Evolutionary conservation across 2,329 filamentous ascomycete genomes (phyloP).

Genomic region (Elsinoe necatrix): DNA sequence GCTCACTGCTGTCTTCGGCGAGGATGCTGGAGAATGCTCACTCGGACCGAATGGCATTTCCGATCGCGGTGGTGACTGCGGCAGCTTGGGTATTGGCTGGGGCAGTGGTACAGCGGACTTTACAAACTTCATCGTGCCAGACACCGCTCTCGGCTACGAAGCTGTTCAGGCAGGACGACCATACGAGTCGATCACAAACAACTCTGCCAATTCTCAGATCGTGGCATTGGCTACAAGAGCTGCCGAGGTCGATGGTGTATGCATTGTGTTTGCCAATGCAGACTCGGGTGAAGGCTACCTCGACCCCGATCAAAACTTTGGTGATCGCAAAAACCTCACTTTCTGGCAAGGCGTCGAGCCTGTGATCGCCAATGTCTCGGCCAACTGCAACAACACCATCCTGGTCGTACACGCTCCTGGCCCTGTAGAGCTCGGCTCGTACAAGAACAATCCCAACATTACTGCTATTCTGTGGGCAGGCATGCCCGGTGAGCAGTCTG

Average conservation of each 20-base stretch:
- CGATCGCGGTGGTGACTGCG: conserved; percentile 39
- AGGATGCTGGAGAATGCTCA: conserved; percentile 40
- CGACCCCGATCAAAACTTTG: conserved; percentile 35
- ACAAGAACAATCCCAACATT: conserved; percentile 63
- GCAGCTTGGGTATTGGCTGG: conserved; percentile 41
- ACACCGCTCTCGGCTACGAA: conserved; percentile 25
- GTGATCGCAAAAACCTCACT: conserved; percentile 42
- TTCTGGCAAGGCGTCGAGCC: conserved; percentile 34
- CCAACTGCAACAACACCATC: conserved; percentile 72
- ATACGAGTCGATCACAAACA: conserved; percentile 25
- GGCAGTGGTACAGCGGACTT: conserved; percentile 36
- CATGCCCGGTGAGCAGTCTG: conserved; percentile 70
- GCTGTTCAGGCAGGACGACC: conserved; percentile 20
- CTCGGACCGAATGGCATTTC: conserved; percentile 41
- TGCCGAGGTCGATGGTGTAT: conserved; percentile 21
- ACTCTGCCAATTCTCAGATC: conserved; percentile 22
- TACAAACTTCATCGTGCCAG: conserved; percentile 27
- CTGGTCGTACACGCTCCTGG: conserved; percentile 80
- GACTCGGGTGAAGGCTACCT: conserved; percentile 44
- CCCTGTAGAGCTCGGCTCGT: conserved; percentile 64
- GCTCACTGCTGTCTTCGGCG: conserved; percentile 43
- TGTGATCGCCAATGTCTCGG: conserved; percentile 67
- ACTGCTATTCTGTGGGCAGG: conserved; percentile 74
- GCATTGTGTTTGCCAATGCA: conserved; percentile 42
- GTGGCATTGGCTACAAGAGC: conserved; percentile 26